phyloP scores from a whole-genome alignment of 257 asterid species.

The Parsonsia alboflavescens region DNA sequence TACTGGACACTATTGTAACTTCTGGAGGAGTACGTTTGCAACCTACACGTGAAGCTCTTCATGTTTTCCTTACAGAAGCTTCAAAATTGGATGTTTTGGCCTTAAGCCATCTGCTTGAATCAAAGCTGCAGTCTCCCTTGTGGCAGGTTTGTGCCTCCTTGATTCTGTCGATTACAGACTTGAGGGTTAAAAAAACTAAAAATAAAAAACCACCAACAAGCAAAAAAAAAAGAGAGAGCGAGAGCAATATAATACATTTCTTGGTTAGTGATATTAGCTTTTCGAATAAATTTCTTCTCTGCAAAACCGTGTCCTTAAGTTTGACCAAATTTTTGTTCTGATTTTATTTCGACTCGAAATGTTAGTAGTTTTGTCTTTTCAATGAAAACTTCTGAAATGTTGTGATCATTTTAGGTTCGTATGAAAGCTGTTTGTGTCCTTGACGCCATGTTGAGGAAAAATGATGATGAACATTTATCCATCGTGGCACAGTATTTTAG shows the following conservation, averaged over 20 bases:
- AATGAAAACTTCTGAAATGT: conserved; percentile 11
- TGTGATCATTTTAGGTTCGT: conserved; percentile 62
- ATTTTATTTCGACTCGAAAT: background rate
- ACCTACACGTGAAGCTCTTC: conserved; percentile 93
- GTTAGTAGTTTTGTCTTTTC: background rate
- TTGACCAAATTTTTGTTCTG: background rate
- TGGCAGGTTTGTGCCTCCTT: conserved; percentile 73
- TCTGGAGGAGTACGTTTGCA: conserved; percentile 95
- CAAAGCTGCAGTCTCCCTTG: conserved; percentile 71
- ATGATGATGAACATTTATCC: conserved; percentile 54
- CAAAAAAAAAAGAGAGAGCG: too few species aligned
- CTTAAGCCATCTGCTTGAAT: conserved; percentile 65
- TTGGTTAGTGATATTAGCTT: background rate
- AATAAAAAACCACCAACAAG: too few species aligned
- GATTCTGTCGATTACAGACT: background rate
- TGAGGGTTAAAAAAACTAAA: background rate
- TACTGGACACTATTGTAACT: conserved; percentile 82
- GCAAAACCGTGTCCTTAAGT: background rate
- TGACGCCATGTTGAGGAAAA: conserved; percentile 88
- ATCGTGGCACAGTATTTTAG: conserved; percentile 56
- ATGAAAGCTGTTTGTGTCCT: conserved; percentile 86
- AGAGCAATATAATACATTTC: background rate
- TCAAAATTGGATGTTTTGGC: conserved; percentile 63
- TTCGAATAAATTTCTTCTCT: background rate
- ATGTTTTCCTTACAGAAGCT: conserved; percentile 72